These are phyloP conservation scores for Penicillium sp. DNA, from an alignment of 2,329 filamentous ascomycete species.

Conservation along the genomic window DNA sequence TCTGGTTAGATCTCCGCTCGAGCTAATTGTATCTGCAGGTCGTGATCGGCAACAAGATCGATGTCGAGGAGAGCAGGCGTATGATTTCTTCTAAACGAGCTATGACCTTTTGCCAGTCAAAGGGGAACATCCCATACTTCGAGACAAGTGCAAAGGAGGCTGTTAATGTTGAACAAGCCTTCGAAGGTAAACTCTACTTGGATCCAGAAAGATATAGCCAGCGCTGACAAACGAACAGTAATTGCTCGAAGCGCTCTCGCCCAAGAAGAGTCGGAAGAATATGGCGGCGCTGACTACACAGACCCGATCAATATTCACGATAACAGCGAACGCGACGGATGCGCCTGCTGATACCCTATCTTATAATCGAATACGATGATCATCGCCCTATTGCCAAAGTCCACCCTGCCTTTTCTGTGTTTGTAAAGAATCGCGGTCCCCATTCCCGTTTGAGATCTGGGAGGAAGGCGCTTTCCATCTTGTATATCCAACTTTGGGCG, in stretches of 20 bases:
- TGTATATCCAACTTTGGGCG: constrained; percentile 23
- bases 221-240: constrained; percentile 58
- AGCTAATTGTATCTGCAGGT: constrained; percentile 59
- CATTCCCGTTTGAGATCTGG: constrained; percentile 9
- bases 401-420: constrained; percentile 16
- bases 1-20: background rate
- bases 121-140: constrained; percentile 97
- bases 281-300: constrained; percentile 87
- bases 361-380: constrained; percentile 33
- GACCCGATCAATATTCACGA: constrained; percentile 98
- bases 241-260: constrained; percentile 94
- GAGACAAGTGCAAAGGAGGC: constrained; percentile 99
- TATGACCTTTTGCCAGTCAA: constrained; percentile 96
- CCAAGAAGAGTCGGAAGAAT: constrained; percentile 97
- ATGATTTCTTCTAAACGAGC: constrained; percentile 96
- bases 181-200: constrained; percentile 61
- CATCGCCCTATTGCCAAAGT: constrained; percentile 27
- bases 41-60: constrained; percentile 98
- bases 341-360: constrained; percentile 72
- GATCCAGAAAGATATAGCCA: background rate
- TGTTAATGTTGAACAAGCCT: constrained; percentile 92
- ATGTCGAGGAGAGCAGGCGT: constrained; percentile 96
- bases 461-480: constrained; percentile 16
- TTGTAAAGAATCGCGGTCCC: constrained; percentile 6
- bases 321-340: constrained; percentile 89